Evolutionary conservation across 495 filamentous ascomycete species (phyloP).

Genomic region (Penicillium ochrochloron): DNA sequence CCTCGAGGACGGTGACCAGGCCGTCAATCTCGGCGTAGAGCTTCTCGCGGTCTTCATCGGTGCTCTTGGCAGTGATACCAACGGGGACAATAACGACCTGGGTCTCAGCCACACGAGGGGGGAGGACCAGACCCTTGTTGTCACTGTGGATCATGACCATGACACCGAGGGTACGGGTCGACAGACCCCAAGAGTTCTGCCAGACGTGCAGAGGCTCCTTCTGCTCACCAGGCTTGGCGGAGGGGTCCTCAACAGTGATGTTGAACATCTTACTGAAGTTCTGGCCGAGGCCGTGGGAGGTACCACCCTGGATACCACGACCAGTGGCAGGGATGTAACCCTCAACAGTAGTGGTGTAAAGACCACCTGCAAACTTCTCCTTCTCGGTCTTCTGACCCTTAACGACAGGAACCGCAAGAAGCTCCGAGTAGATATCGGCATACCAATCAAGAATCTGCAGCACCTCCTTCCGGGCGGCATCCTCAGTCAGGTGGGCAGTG

Average conservation of each 20-base stretch:
- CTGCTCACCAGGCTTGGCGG: constrained; percentile 72
- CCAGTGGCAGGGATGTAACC: constrained; percentile 89
- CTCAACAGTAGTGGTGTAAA: constrained; percentile 94
- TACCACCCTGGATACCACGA: constrained; percentile 94
- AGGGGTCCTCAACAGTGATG: constrained; percentile 93
- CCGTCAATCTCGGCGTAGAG: constrained; percentile 73
- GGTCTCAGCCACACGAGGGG: constrained; percentile 82
- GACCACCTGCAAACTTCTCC: constrained; percentile 95
- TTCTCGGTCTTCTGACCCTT: constrained; percentile 86
- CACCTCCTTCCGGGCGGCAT: constrained; percentile 80
- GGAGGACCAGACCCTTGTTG: constrained; percentile 90
- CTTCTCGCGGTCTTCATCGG: constrained; percentile 72
- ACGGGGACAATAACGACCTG: constrained; percentile 93
- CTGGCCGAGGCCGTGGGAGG: constrained; percentile 91
- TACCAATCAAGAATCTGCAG: constrained; percentile 93
- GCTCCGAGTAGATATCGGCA: constrained; percentile 84
- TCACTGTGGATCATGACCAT: constrained; percentile 98
- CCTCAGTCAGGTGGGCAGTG: constrained; percentile 86
- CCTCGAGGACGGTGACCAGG: constrained; percentile 65
- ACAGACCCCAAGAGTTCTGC: constrained; percentile 99
- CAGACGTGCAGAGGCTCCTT: constrained; percentile 77
- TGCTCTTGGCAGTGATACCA: constrained; percentile 84
- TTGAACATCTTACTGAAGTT: constrained; percentile 99
- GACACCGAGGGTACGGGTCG: constrained; percentile 91
- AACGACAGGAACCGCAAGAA: constrained; percentile 92